A percentile compares a stretch with the other conserved stretches of the same genome.
Evolutionary conservation across 805 yeast genomes (phyloP).

Genomic region (Candida corydali): DNA sequence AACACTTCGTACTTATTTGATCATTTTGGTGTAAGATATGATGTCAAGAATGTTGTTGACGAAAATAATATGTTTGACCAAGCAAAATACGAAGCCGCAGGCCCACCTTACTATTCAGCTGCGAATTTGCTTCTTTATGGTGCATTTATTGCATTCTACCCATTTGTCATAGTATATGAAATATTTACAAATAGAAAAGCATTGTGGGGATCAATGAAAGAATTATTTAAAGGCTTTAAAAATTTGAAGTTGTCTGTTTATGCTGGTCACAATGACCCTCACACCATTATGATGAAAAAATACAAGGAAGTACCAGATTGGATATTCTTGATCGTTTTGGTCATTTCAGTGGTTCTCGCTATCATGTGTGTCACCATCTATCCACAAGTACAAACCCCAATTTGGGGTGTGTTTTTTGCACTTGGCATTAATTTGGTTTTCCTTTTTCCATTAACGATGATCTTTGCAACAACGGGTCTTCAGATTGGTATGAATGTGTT

Average conservation of each 20-base stretch:
- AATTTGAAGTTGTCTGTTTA: constrained; percentile 10
- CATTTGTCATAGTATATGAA: constrained; percentile 17
- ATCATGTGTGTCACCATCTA: constrained; percentile 21
- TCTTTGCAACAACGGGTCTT: constrained; percentile 47
- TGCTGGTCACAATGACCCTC: constrained; percentile 20
- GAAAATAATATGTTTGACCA: constrained; percentile 24
- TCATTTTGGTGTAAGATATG: constrained; percentile 44
- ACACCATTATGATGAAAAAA: constrained; percentile 23
- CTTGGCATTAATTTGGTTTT: constrained; percentile 47
- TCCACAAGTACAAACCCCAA: constrained; percentile 45
- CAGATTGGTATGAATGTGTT: constrained; percentile 46
- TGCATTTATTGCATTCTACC: constrained; percentile 22
- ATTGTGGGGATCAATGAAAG: constrained; percentile 12
- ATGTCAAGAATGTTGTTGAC: constrained; percentile 38
- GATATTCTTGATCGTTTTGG: constrained; percentile 21
- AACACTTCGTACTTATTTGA: constrained; percentile 42
- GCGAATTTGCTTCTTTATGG: constrained; percentile 24
- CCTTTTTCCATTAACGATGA: constrained; percentile 46
- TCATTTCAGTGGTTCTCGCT: constrained; percentile 26
- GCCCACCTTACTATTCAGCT: constrained; percentile 30
- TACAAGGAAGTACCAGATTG: constrained; percentile 36
- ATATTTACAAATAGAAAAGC: constrained; percentile 8
- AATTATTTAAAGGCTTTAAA: constrained; percentile 8
- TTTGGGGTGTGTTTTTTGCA: constrained; percentile 56
- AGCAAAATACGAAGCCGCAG: constrained; percentile 16